Conservation (phyloP, 208 protist genomes). For the Kentomonas sorsogonicus region DNA sequence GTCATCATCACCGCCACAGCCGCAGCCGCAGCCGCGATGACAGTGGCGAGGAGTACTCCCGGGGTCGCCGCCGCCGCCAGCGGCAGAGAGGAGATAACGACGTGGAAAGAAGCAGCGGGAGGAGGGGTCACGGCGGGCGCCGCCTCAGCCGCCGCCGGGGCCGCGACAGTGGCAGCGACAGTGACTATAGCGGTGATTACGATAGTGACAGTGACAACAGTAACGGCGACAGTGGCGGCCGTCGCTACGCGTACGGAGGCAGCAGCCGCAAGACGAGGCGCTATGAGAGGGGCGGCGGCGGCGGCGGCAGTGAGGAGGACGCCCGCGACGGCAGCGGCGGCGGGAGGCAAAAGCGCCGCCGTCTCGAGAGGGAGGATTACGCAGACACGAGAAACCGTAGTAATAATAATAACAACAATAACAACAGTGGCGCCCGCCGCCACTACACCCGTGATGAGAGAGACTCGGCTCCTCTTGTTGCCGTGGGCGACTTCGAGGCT, state of each 20-base stretch:
- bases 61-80: not conserved
- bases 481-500: not conserved
- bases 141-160: not conserved
- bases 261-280: not conserved
- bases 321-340: not conserved
- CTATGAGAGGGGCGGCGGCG: not conserved
- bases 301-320: slow-evolving; percentile 9
- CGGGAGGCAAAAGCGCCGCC: not conserved
- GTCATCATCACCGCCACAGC: not conserved
- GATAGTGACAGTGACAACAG: not conserved
- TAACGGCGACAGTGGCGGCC: not conserved
- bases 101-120: slow-evolving; percentile 6
- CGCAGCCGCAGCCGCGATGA: not conserved
- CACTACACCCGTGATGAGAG: not conserved
- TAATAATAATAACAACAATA: not conserved
- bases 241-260: not conserved
- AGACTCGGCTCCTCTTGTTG: slow-evolving; percentile 14
- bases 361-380: not conserved
- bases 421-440: not conserved
- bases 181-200: not conserved
- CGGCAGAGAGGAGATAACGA: not conserved
- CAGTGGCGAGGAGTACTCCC: not conserved
- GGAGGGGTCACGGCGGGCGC: not conserved
- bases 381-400: not conserved
- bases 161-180: not conserved